phyloP scores from a whole-genome alignment of 257 asterid genomes.

The Perilla frutescens region DNA sequence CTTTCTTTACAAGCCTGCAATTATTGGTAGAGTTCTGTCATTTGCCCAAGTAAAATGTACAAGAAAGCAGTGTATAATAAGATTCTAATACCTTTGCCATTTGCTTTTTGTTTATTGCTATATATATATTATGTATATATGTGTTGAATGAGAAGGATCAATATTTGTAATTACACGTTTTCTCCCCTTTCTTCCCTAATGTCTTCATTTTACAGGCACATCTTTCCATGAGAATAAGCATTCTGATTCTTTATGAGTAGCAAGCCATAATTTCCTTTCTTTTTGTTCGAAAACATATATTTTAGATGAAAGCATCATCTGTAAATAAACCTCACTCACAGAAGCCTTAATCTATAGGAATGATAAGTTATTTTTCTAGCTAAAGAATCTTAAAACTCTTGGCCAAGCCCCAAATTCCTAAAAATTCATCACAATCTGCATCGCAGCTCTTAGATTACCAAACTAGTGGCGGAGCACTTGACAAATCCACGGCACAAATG shows the following conservation, averaged over 20 bases:
- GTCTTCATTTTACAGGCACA: background rate
- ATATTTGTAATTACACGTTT: background rate
- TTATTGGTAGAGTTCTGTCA: conserved; percentile 31
- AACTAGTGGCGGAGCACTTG: background rate
- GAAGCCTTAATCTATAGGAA: conserved; percentile 2
- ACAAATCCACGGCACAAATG: background rate
- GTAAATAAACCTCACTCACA: background rate
- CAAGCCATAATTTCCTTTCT: background rate
- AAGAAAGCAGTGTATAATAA: background rate
- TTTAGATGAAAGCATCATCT: conserved; percentile 9
- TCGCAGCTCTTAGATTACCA: conserved; percentile 8
- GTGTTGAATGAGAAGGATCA: background rate
- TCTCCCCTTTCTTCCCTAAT: background rate
- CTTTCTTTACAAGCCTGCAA: conserved; percentile 84
- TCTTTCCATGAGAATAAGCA: background rate
- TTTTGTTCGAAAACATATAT: background rate
- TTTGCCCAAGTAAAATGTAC: background rate
- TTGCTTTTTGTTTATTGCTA: background rate
- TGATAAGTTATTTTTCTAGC: conserved; percentile 1
- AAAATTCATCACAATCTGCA: conserved; percentile 10
- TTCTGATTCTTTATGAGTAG: background rate
- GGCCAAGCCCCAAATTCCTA: background rate
- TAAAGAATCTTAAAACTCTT: background rate
- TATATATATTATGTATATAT: background rate
- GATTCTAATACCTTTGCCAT: background rate